These are phyloP conservation scores for Pichia nanzhaoensis DNA, from an alignment of 805 yeast species.

Conservation along the genomic window DNA sequence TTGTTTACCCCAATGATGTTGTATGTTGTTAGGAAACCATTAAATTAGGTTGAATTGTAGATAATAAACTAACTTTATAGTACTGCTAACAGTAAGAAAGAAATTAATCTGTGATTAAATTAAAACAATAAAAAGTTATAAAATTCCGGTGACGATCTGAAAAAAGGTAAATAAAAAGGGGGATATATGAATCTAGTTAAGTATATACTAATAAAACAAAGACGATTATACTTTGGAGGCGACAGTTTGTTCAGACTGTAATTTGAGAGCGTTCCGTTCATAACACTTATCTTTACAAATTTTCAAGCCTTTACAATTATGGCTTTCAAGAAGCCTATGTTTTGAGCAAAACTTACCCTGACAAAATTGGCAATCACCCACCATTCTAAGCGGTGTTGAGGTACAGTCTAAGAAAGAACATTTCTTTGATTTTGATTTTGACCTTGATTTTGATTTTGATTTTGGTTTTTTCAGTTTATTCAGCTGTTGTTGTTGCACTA, in stretches of 20 bases:
- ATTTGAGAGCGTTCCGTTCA: conserved; percentile 75
- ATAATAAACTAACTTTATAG: background rate
- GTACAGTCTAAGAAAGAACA: conserved; percentile 55
- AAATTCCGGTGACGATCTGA: too few species aligned
- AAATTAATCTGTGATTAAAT: background rate
- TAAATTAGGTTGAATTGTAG: conserved; percentile 16
- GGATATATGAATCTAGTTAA: too few species aligned
- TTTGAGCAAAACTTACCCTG: conserved; percentile 80
- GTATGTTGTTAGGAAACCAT: conserved; percentile 81
- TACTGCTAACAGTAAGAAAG: background rate
- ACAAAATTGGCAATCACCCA: conserved; percentile 83
- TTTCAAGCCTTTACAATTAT: conserved; percentile 69
- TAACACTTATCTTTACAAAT: conserved; percentile 77
- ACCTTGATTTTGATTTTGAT: conserved; percentile 21
- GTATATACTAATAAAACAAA: background rate
- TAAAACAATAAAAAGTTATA: background rate
- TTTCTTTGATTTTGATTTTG: conserved; percentile 36
- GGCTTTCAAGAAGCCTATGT: conserved; percentile 82
- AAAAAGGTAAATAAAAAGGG: background rate
- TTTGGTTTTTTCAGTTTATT: background rate
- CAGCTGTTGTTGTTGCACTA: background rate
- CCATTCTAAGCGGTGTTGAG: conserved; percentile 56
- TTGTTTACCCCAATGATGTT: conserved; percentile 98
- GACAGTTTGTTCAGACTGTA: conserved; percentile 81
- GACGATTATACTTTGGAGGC: conserved; percentile 45